Base-by-base conservation (phyloP, 2,329 filamentous ascomycete genomes). In the Beauveria medogensis region DNA sequence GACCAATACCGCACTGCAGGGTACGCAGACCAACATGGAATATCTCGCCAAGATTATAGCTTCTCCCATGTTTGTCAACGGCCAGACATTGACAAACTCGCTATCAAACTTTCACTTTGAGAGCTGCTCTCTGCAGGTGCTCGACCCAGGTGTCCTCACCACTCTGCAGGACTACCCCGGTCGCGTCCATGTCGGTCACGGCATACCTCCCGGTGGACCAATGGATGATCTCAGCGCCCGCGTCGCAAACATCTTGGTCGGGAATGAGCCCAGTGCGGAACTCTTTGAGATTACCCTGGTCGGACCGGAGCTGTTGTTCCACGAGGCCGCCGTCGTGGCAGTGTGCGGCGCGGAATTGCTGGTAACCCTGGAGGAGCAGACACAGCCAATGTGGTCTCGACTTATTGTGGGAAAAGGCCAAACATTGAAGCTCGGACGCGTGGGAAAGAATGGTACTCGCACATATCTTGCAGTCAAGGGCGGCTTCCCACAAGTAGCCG, bases 181-280 rank as follows among this genome's bases (percentile, higher is more conserved):
- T 0, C 73, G 84, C n/a, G 78, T 80, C 5, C 75, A 74, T 0
- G 75, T 84, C 2, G 83, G 83, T 1, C 78, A 79, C 65, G 84
- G 84, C 5, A 81, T 87, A 55, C 80, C 80, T 3, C 80, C 83
- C 28, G 77, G 78, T 4, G 84, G 85, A 0, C 82, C 85, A 0
- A 86, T 87, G 84, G 84, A 87, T 66, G 75, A 78, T 1, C 67
- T 86, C 20, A 77, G 81, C 1, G 80, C 82, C 52, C 78, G 79
- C 26, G 74, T 85, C 37, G 84, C 82, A 2, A 88, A 88, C 63
- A 72, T 80, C 20, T 74, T 88, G 1, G 83, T 83, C 0, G 83
- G 82, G 0, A 87, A 88, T 57, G 65, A 75, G 0, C 67, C 74
- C 0, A 76, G 75, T 0, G 76, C 71, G 3, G 85, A 85, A 67